Base-by-base conservation (phyloP, 1,284 basidiomycete species). In the Fereydounia khargensis region DNA sequence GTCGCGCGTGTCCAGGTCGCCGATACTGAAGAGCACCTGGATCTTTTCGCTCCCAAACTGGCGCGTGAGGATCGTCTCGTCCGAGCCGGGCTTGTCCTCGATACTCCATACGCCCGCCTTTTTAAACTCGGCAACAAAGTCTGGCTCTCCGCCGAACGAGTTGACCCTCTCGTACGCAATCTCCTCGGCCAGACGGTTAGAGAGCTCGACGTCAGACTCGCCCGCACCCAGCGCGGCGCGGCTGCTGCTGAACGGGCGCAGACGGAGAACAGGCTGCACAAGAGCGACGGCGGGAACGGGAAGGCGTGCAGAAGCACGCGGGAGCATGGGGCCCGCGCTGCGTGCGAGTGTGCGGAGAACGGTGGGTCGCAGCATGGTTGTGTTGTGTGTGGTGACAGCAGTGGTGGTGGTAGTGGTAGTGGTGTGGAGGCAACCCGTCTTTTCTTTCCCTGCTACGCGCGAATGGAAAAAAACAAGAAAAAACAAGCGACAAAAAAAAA, bases 41-140 rank as follows among this genome's bases (percentile, higher is more conserved):
- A 75, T 73, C 49, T 80, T 83, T 79, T 98, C 92, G 73, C 90
- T 91, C 58, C 91, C 92, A 75, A 91, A 97, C 65, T 85, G 85
- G 56, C 92, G 84, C 23, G 79, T 81, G 24, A 98, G 78, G 17
- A 82, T 79, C 27, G 97, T 84, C 76, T 96, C 92, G 77, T 96
- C 92, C 35, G 84, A 82, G 24, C 86, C 88, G 6, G 80, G 64
- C 22, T 77, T 76, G 74, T 95, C 89, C 57, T 84, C 80, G 65
- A 97, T 82, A 83, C 90, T 65, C 73, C 92, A 96, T 18, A 87
- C 77, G 24, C 86, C 86, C 63, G 85, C 80, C 35, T 78, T 78
- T 75, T 85, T 84, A 81, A 96, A 91, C 20, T 82, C 77, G 68
- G 82, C 82, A 67, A 97, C 76, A 76, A 91, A 94, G 23, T 86